Evolutionary conservation across 176 grass and related monocot species (phyloP).

Genomic region (Echinochloa phyllopogon): DNA sequence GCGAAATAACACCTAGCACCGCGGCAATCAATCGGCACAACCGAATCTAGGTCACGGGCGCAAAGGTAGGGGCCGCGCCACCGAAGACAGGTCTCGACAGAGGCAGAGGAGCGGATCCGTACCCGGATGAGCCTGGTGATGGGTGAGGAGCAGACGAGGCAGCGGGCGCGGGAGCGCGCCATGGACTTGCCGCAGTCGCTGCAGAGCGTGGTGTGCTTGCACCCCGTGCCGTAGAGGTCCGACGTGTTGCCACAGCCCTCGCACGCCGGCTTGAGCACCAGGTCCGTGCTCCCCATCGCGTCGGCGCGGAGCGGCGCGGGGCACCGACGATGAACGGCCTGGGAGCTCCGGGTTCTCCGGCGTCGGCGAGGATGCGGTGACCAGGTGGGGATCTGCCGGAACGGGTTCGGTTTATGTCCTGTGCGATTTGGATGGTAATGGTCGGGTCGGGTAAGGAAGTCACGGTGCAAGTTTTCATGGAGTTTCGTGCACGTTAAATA

Average conservation of each 20-base stretch:
- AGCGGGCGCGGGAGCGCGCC: slow-evolving; percentile 67
- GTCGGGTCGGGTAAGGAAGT: neutral
- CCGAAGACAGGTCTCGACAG: neutral
- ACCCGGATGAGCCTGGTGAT: slow-evolving; percentile 91
- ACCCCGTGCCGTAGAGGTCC: slow-evolving; percentile 88
- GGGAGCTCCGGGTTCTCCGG: slow-evolving; percentile 14
- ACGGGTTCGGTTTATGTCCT: neutral
- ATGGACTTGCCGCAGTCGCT: slow-evolving; percentile 83
- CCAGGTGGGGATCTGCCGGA: too few species aligned
- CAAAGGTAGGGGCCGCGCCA: neutral
- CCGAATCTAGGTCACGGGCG: slow-evolving; percentile 44
- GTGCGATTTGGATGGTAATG: neutral
- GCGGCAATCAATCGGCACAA: slow-evolving; percentile 1
- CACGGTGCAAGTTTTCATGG: too few species aligned
- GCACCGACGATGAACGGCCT: neutral
- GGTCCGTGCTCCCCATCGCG: slow-evolving; percentile 57
- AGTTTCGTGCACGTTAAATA: too few species aligned
- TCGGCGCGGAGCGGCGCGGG: neutral
- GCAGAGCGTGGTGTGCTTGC: slow-evolving; percentile 97
- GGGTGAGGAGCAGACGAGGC: slow-evolving; percentile 65
- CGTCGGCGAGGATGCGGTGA: neutral
- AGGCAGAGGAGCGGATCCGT: slow-evolving; percentile 14
- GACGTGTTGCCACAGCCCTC: slow-evolving; percentile 75
- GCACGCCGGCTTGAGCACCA: slow-evolving; percentile 87
- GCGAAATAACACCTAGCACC: neutral